These are phyloP conservation scores for Gyrodon lividus DNA, from an alignment of 768 basidiomycete species.

Conservation along the genomic window DNA sequence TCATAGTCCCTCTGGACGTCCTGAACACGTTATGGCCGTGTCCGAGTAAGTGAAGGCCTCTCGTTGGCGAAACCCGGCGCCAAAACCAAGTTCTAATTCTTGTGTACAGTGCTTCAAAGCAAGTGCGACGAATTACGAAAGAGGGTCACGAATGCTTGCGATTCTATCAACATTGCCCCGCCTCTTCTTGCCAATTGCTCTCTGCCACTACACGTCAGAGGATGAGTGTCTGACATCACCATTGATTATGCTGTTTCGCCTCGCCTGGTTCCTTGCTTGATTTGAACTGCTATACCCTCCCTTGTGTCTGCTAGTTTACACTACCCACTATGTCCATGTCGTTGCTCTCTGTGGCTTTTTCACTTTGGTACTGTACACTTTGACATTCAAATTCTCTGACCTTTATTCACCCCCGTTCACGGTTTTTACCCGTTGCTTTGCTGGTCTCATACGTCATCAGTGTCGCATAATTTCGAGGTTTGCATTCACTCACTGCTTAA, in stretches of 20 bases:
- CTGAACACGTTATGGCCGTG: slow-evolving; percentile 72
- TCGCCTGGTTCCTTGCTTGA: background rate
- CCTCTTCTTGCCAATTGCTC: slow-evolving; percentile 41
- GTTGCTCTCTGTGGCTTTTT: slow-evolving; percentile 26
- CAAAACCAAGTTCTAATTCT: slow-evolving; percentile 7
- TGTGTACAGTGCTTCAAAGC: slow-evolving; percentile 42
- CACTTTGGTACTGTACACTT: slow-evolving; percentile 28
- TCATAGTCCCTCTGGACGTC: slow-evolving; percentile 62
- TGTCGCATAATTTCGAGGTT: slow-evolving; percentile 14
- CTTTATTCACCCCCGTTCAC: slow-evolving; percentile 3
- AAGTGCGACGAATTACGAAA: slow-evolving; percentile 50
- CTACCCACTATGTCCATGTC: slow-evolving; percentile 26
- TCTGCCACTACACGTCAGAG: slow-evolving; percentile 34
- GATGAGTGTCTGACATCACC: slow-evolving; percentile 10
- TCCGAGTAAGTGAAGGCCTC: slow-evolving; percentile 35
- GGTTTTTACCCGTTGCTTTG: slow-evolving; percentile 6
- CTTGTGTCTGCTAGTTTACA: slow-evolving; percentile 30
- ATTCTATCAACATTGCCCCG: slow-evolving; percentile 38
- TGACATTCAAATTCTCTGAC: slow-evolving; percentile 1
- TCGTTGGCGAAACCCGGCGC: slow-evolving; percentile 1
- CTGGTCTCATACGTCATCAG: background rate
- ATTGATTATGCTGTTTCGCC: background rate
- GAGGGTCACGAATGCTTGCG: slow-evolving; percentile 49
- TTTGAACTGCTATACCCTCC: slow-evolving; percentile 24
- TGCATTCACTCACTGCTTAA: slow-evolving; percentile 10